Conservation (phyloP, 1,284 basidiomycete genomes). For the Heliocybe sulcata region DNA sequence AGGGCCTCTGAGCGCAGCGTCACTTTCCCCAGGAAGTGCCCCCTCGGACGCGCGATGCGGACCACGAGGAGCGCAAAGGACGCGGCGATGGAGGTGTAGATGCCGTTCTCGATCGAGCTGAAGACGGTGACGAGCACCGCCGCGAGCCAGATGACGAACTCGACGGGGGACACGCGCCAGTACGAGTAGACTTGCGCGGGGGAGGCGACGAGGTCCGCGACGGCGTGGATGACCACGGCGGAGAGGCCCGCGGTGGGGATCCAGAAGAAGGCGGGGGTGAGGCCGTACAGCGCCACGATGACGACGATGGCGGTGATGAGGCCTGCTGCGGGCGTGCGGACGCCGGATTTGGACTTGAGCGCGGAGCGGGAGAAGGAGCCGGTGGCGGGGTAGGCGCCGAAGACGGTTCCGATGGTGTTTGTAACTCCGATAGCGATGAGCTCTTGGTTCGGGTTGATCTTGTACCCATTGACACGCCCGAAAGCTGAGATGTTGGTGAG, state of each 20-base stretch:
- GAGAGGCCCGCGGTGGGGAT: slow-evolving; percentile 77
- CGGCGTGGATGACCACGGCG: slow-evolving; percentile 94
- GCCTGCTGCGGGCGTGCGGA: slow-evolving; percentile 90
- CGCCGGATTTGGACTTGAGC: slow-evolving; percentile 93
- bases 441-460: slow-evolving; percentile 97
- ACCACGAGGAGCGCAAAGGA: slow-evolving; percentile 81
- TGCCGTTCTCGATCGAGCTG: slow-evolving; percentile 88
- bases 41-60: slow-evolving; percentile 88
- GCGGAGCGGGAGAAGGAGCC: slow-evolving; percentile 98
- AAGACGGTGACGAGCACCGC: slow-evolving; percentile 89
- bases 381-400: slow-evolving; percentile 93
- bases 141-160: slow-evolving; percentile 86
- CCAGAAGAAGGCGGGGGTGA: slow-evolving; percentile 88
- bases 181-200: slow-evolving; percentile 84
- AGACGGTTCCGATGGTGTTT: slow-evolving; percentile 80
- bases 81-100: slow-evolving; percentile 84
- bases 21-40: slow-evolving; percentile 84
- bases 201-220: slow-evolving; percentile 86
- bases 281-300: slow-evolving; percentile 89
- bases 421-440: slow-evolving; percentile 96
- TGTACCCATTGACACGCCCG: slow-evolving; percentile 94
- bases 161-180: slow-evolving; percentile 92
- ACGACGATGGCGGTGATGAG: slow-evolving; percentile 85
- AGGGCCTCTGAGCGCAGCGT: slow-evolving; percentile 29
- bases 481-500: slow-evolving; percentile 47